These are phyloP conservation scores for Ciborinia camelliae DNA, from an alignment of 2,329 filamentous ascomycete species.

Conservation along the genomic window DNA sequence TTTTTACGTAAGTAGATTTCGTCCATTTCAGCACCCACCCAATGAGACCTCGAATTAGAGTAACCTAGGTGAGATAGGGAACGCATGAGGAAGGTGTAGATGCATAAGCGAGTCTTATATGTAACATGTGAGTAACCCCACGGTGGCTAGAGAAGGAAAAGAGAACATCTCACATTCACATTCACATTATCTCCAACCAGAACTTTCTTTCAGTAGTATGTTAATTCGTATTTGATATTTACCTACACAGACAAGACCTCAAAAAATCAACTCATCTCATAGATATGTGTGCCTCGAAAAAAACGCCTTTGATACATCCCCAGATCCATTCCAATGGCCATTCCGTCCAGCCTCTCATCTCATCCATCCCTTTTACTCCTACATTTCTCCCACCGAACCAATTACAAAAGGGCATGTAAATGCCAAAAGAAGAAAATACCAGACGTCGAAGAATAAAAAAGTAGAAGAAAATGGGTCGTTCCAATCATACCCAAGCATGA, in stretches of 20 bases:
- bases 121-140: too few relatives aligned
- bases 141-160: neutral
- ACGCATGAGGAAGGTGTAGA: too few relatives aligned
- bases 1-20: too few relatives aligned
- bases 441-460: neutral
- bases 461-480: constrained; percentile 10
- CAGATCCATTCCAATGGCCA: neutral
- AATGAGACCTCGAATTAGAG: too few relatives aligned
- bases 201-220: neutral
- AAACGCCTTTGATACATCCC: constrained; percentile 6
- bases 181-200: neutral
- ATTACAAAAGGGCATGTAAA: constrained; percentile 1
- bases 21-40: too few relatives aligned
- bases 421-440: neutral
- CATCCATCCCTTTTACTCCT: constrained; percentile 11
- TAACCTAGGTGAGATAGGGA: too few relatives aligned
- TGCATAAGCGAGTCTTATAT: too few relatives aligned
- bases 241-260: neutral
- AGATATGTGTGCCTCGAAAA: constrained; percentile 1
- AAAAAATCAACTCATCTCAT: neutral
- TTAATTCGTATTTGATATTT: constrained; percentile 10
- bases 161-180: neutral
- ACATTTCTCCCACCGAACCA: neutral
- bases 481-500: constrained; percentile 13
- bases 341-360: constrained; percentile 3